Evolutionary conservation across 2,329 filamentous ascomycete genomes (phyloP).

Genomic region (Biscogniauxia marginata): DNA sequence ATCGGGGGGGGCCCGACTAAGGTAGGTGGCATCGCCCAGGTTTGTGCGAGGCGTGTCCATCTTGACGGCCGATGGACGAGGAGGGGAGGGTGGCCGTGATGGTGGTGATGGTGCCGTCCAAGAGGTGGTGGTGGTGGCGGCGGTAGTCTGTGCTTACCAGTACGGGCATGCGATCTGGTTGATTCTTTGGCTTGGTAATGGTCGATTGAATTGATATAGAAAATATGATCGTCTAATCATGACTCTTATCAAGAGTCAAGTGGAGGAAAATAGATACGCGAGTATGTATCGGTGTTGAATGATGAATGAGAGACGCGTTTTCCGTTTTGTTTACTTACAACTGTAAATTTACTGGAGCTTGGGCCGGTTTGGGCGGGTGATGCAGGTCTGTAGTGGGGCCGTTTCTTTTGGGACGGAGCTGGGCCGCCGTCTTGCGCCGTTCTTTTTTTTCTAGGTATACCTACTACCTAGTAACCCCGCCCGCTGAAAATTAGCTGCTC

Average conservation of each 20-base stretch:
- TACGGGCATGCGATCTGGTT: too few species aligned
- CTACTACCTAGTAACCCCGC: too few species aligned
- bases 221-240: constrained; percentile 11
- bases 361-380: constrained; percentile 1
- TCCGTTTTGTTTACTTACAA: constrained; percentile 42
- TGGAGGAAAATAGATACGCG: constrained; percentile 1
- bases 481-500: too few species aligned
- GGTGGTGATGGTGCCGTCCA: constrained; percentile 6
- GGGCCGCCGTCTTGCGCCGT: not conserved
- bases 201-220: constrained; percentile 8
- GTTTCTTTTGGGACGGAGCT: not conserved
- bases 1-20: constrained; percentile 63
- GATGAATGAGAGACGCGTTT: constrained; percentile 16
- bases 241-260: not conserved
- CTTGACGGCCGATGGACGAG: constrained; percentile 9
- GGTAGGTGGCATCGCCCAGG: constrained; percentile 78
- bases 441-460: not conserved
- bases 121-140: constrained; percentile 12
- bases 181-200: too few species aligned
- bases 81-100: constrained; percentile 6
- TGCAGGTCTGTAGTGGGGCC: not conserved
- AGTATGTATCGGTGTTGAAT: not conserved
- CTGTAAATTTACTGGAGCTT: constrained; percentile 16
- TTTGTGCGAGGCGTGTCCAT: constrained; percentile 86
- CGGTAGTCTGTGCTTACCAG: too few species aligned